Base-by-base conservation (phyloP, 2,329 filamentous ascomycete species). In the Aspergillus aculeatus region DNA sequence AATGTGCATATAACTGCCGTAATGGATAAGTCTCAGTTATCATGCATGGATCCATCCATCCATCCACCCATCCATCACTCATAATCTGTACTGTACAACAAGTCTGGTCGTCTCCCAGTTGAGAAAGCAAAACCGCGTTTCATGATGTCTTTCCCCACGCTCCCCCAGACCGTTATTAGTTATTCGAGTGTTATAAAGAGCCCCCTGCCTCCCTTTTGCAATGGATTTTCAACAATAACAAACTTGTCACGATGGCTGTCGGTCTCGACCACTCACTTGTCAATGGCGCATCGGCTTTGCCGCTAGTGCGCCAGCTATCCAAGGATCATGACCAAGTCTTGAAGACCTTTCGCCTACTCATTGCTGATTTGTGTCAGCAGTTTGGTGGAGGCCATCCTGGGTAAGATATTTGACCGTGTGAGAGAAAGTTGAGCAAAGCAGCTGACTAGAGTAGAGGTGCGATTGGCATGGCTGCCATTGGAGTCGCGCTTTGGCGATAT, bases 351-450 rank as follows among this genome's bases (percentile, higher is more conserved):
- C 79, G 87, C 57, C 76, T 83, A 53, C 74, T 90, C 31, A 86
- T 90, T 60, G 86, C 87, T 49, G 88, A 90, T 69, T 74, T 90
- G 3, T 89, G 86, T 67, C 82, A 90, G 70, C 87, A 90, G 64
- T 90, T 89, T 73, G 84, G 84, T 62, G 86, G 86, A 38, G 88
- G 88, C 0, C 88, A 90, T 68, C 87, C 87, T 19, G 87, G 87
- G 83, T 87, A 77, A 16, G 53, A 32, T 6, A 35, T 5, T 44
- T 35, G 50, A 19, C 47, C 5, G 49, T 19, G 6, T 60, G 29
- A 59, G 24, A 47, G 5, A 7, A 12, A 16, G 29, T 10, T 35
- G 5, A 26, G 19, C 24, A 2, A 47, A 52, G 11, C 16, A 21
- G 19, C 19, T 41, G 41, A 63, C 48, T 32, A 4, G 38, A 29